Conservation (phyloP, 192 early-diverging fungal genomes). For the Coemansia sp. region DNA sequence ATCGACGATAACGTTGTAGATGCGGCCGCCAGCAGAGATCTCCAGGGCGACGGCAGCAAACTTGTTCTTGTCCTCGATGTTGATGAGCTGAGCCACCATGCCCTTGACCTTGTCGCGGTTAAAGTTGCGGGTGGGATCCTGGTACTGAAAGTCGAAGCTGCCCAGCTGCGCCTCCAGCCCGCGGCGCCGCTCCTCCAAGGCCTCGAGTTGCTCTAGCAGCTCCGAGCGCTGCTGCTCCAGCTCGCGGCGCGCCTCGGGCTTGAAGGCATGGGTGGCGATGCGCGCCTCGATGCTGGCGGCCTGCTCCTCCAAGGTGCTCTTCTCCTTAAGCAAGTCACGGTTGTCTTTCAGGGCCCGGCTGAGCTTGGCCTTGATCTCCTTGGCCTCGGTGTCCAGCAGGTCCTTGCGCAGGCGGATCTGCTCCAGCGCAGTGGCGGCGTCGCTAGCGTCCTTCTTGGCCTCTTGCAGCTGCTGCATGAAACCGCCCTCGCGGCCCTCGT, state of each 20-base stretch:
- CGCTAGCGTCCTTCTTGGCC: constrained; percentile 57
- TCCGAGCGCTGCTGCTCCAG: constrained; percentile 35
- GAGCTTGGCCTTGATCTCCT: constrained; percentile 62
- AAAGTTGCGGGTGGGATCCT: constrained; percentile 80
- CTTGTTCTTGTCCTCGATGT: constrained; percentile 60
- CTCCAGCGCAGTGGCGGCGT: constrained; percentile 64
- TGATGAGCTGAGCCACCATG: constrained; percentile 84
- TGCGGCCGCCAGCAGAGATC: constrained; percentile 85
- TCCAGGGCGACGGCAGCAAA: constrained; percentile 79
- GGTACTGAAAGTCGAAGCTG: constrained; percentile 76
- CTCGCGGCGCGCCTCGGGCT: constrained; percentile 24
- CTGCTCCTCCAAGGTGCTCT: constrained; percentile 18
- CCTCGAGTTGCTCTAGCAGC: constrained; percentile 28
- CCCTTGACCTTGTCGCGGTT: constrained; percentile 86
- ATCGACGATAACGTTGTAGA: constrained; percentile 96
- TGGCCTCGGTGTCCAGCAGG: constrained; percentile 67
- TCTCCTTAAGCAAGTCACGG: constrained; percentile 50
- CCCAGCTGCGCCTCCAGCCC: constrained; percentile 49
- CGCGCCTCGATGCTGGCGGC: constrained; percentile 8
- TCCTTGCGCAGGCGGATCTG: constrained; percentile 76
- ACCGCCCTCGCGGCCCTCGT: constrained; percentile 89
- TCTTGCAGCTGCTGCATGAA: constrained; percentile 94
- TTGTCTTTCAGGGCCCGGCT: constrained; percentile 64
- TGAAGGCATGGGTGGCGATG: constrained; percentile 23
- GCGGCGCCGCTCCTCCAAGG: constrained; percentile 33